Evolutionary conservation across 2,329 filamentous ascomycete species (phyloP).

Genomic region (Nemania sp.): DNA sequence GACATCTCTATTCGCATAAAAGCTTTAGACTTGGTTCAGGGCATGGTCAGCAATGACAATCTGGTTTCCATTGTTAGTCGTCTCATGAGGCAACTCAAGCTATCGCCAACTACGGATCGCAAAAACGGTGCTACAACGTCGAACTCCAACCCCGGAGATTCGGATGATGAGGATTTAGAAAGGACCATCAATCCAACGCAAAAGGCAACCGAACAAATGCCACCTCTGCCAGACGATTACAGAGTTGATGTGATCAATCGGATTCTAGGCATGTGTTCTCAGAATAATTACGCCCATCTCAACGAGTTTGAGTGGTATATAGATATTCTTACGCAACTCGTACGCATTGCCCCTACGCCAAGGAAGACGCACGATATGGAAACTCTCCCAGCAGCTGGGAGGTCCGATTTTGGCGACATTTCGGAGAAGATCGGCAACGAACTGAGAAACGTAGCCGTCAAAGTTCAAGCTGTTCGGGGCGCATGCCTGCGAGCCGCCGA

Average conservation of each 20-base stretch:
- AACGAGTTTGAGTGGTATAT: slow-evolving; percentile 98
- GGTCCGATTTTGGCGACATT: slow-evolving; percentile 50
- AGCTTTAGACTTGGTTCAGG: slow-evolving; percentile 86
- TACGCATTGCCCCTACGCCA: slow-evolving; percentile 68
- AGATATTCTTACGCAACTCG: slow-evolving; percentile 82
- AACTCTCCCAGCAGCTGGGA: slow-evolving; percentile 37
- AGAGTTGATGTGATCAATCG: slow-evolving; percentile 78
- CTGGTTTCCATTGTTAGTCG: slow-evolving; percentile 82
- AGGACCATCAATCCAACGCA: slow-evolving; percentile 42
- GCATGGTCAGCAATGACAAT: slow-evolving; percentile 91
- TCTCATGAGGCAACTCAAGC: slow-evolving; percentile 82
- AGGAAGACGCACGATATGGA: slow-evolving; percentile 45
- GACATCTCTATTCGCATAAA: slow-evolving; percentile 96
- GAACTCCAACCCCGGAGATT: slow-evolving; percentile 47
- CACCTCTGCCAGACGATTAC: slow-evolving; percentile 83
- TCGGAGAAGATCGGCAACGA: slow-evolving; percentile 80
- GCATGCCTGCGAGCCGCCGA: slow-evolving; percentile 86
- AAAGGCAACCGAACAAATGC: slow-evolving; percentile 48
- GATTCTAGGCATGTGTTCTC: slow-evolving; percentile 87
- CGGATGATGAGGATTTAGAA: slow-evolving; percentile 57
- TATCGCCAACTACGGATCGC: slow-evolving; percentile 60
- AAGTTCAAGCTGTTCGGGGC: slow-evolving; percentile 80
- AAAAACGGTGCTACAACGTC: slow-evolving; percentile 51
- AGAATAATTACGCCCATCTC: slow-evolving; percentile 84
- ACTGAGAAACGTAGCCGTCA: slow-evolving; percentile 86